phyloP scores from a whole-genome alignment of 2,329 filamentous ascomycete species.

The Hypoxylon rubiginosum region DNA sequence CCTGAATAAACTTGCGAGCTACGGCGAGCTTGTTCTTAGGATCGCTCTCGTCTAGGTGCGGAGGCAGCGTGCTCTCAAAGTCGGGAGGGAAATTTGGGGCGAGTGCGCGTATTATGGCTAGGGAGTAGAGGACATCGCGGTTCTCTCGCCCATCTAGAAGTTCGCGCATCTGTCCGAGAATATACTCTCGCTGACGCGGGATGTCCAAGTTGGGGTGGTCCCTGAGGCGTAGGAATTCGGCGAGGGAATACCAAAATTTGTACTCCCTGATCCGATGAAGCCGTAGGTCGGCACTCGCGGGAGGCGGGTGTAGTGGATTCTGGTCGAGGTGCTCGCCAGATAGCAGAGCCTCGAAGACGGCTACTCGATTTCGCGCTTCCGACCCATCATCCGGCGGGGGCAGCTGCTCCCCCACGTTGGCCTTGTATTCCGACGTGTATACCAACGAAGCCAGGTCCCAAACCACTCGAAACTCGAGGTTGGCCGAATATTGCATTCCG shows the following conservation, averaged over 20 bases:
- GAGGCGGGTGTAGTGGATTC: conserved; percentile 69
- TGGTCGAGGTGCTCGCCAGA: conserved; percentile 74
- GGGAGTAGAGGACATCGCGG: conserved; percentile 89
- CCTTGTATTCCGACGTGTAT: conserved; percentile 56
- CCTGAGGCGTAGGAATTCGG: conserved; percentile 74
- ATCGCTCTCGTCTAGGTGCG: conserved; percentile 75
- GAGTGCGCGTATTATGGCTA: conserved; percentile 83
- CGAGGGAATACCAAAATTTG: conserved; percentile 87
- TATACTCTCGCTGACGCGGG: conserved; percentile 73
- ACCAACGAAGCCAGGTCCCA: conserved; percentile 70
- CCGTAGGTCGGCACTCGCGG: conserved; percentile 63
- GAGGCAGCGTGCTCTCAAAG: conserved; percentile 68
- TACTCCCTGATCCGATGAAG: conserved; percentile 73
- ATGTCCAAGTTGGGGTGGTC: conserved; percentile 66
- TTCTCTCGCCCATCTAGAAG: conserved; percentile 86
- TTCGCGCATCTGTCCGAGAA: conserved; percentile 74
- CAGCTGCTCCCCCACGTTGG: conserved; percentile 53
- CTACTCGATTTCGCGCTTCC: conserved; percentile 77
- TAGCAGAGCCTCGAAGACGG: conserved; percentile 81
- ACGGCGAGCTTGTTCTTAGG: conserved; percentile 76
- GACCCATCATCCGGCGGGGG: conserved; percentile 70
- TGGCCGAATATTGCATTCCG: conserved; percentile 67
- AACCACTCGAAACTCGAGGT: conserved; percentile 70
- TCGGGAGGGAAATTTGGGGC: conserved; percentile 74
- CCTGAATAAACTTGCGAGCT: conserved; percentile 77